Percentiles rank a stretch among this genome's conserved stretches.
These are phyloP conservation scores for Fusarium nygamai DNA, from an alignment of 2,329 filamentous ascomycete genomes.

Conservation along the genomic window DNA sequence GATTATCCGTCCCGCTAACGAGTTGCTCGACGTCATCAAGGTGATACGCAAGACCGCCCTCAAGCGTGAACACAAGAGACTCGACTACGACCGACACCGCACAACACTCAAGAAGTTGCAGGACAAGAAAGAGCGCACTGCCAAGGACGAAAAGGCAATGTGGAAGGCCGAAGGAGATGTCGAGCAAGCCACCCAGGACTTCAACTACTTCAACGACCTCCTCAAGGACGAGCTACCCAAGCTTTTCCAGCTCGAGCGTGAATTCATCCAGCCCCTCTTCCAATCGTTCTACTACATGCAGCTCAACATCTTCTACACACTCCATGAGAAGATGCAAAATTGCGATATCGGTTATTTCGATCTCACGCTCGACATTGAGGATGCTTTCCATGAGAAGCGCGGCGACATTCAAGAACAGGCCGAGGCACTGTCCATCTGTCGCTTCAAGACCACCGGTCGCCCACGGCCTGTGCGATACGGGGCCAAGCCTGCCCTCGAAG, in stretches of 20 bases:
- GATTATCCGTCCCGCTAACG: conserved; percentile 90
- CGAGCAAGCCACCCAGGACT: conserved; percentile 93
- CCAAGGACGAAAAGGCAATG: conserved; percentile 97
- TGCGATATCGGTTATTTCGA: conserved; percentile 99
- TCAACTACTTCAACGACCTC: conserved; percentile 97
- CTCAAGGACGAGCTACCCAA: conserved; percentile 96
- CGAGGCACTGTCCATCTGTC: conserved; percentile 86
- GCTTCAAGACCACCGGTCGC: conserved; percentile 89
- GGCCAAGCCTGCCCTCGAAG: conserved; percentile 63
- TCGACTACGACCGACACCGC: conserved; percentile 93
- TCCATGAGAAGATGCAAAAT: conserved; percentile 97
- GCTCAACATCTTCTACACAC: conserved; percentile 97
- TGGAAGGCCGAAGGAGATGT: conserved; percentile 95
- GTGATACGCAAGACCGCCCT: conserved; percentile 86
- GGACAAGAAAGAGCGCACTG: conserved; percentile 94
- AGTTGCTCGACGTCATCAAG: conserved; percentile 95
- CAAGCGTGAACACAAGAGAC: conserved; percentile 97
- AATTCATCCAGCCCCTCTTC: conserved; percentile 97
- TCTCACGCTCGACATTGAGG: conserved; percentile 88
- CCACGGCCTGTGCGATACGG: conserved; percentile 68
- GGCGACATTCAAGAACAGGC: conserved; percentile 85
- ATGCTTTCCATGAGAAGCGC: conserved; percentile 88
- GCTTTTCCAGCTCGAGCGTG: conserved; percentile 86
- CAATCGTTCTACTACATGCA: conserved; percentile 99
- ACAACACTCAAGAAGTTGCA: conserved; percentile 89